Conservation (phyloP, 169 alveolate genomes). For the Cyclospora cayetanensis region DNA sequence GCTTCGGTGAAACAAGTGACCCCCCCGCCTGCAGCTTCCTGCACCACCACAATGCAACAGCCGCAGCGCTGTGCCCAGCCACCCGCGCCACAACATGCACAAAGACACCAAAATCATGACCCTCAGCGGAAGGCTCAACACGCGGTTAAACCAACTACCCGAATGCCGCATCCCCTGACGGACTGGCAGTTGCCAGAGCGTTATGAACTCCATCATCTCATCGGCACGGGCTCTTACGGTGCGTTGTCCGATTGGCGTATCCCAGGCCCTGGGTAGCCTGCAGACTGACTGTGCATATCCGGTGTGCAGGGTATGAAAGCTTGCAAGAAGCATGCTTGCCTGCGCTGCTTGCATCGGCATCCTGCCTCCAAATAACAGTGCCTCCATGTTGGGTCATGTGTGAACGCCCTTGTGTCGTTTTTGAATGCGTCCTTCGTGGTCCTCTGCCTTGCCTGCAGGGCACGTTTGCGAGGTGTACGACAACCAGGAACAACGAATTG, state of each 20-base stretch:
- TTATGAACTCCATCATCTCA: constrained; percentile 88
- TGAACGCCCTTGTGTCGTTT: too few species aligned
- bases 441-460: constrained; percentile 48
- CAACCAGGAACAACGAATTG: constrained; percentile 84
- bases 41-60: constrained; percentile 26
- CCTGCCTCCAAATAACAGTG: too few species aligned
- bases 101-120: constrained; percentile 48
- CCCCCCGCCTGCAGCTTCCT: constrained; percentile 4
- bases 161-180: constrained; percentile 72
- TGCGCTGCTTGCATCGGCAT: too few species aligned
- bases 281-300: not conserved
- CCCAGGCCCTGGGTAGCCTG: not conserved
- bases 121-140: constrained; percentile 49
- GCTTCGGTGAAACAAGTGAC: not conserved
- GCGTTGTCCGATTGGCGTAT: not conserved
- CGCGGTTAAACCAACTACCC: constrained; percentile 42
- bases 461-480: constrained; percentile 78
- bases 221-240: constrained; percentile 96
- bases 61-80: constrained; percentile 54
- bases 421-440: too few species aligned
- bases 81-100: constrained; percentile 10
- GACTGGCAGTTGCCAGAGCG: constrained; percentile 83
- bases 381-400: too few species aligned
- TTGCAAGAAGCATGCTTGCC: too few species aligned
- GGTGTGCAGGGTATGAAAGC: too few species aligned